Conservation (phyloP, 768 basidiomycete genomes). For the Lactifluus rugatus region DNA sequence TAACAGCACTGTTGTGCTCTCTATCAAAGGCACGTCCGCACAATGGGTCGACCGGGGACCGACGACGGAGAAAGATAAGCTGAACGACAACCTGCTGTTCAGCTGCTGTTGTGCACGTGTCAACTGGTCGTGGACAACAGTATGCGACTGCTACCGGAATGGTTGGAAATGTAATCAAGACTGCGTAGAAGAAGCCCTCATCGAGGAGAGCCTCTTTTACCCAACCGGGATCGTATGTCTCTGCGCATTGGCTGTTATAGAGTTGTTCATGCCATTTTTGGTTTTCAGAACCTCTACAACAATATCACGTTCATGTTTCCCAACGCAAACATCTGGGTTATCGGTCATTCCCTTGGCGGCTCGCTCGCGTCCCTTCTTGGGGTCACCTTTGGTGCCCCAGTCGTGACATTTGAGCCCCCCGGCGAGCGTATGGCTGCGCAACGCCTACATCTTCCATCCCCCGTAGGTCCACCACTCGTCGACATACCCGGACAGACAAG, state of each 20-base stretch:
- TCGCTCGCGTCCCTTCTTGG: conserved; percentile 80
- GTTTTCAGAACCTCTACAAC: conserved; percentile 77
- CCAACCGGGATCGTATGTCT: conserved; percentile 64
- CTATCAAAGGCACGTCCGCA: conserved; percentile 91
- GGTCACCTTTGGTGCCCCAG: conserved; percentile 82
- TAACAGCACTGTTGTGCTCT: conserved; percentile 81
- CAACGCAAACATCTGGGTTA: conserved; percentile 79
- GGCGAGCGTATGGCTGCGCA: conserved; percentile 48
- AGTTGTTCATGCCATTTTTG: no score
- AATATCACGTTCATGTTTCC: conserved; percentile 90
- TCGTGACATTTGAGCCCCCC: conserved; percentile 84
- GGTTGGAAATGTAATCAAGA: conserved; percentile 64
- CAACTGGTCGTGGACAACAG: conserved; percentile 85
- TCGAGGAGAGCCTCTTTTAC: conserved; percentile 82
- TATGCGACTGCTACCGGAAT: conserved; percentile 81
- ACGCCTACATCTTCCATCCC: conserved; percentile 79
- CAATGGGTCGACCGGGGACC: conserved; percentile 67
- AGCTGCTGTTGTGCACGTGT: conserved; percentile 94
- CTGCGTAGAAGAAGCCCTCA: conserved; percentile 71
- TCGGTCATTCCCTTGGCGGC: conserved; percentile 81
- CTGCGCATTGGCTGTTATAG: no score
- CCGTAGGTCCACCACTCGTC: conserved; percentile 37
- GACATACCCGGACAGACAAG: no score
- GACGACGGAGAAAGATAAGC: conserved; percentile 80
- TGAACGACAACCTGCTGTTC: conserved; percentile 90